Evolutionary conservation across 495 filamentous ascomycete species (phyloP).

Genomic region (Hyaloscypha finlandica): DNA sequence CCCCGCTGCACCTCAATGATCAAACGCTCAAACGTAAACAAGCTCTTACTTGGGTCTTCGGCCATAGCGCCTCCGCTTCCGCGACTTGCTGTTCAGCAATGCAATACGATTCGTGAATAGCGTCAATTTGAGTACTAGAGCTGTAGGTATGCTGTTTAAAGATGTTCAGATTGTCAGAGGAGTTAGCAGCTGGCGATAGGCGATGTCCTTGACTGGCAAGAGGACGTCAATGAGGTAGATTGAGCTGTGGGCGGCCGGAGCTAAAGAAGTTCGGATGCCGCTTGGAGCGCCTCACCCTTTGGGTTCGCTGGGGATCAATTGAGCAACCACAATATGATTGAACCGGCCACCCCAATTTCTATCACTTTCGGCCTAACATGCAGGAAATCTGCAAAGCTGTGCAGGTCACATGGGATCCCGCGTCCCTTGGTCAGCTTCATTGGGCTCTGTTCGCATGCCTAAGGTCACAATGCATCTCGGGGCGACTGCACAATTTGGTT

Average conservation of each 20-base stretch:
- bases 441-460: constrained; percentile 8
- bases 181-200: constrained; percentile 2
- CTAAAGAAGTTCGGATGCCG: constrained; percentile 1
- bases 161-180: constrained; percentile 8
- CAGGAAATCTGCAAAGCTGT: constrained; percentile 14
- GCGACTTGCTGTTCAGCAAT: constrained; percentile 1
- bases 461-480: constrained; percentile 3
- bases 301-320: constrained; percentile 16
- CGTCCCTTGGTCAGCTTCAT: constrained; percentile 3
- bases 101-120: constrained; percentile 1
- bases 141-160: constrained; percentile 16
- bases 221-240: constrained; percentile 13
- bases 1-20: background rate
- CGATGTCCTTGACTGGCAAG: background rate
- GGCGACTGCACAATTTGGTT: background rate
- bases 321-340: constrained; percentile 2
- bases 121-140: constrained; percentile 18
- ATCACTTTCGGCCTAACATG: constrained; percentile 15
- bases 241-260: constrained; percentile 11
- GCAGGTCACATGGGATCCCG: constrained; percentile 22
- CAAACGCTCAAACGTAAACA: constrained; percentile 16
- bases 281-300: constrained; percentile 4
- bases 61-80: constrained; percentile 33
- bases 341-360: constrained; percentile 14
- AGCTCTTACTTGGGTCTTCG: constrained; percentile 36